Conservation (phyloP, 495 filamentous ascomycete genomes). For the Letharia lupina region DNA sequence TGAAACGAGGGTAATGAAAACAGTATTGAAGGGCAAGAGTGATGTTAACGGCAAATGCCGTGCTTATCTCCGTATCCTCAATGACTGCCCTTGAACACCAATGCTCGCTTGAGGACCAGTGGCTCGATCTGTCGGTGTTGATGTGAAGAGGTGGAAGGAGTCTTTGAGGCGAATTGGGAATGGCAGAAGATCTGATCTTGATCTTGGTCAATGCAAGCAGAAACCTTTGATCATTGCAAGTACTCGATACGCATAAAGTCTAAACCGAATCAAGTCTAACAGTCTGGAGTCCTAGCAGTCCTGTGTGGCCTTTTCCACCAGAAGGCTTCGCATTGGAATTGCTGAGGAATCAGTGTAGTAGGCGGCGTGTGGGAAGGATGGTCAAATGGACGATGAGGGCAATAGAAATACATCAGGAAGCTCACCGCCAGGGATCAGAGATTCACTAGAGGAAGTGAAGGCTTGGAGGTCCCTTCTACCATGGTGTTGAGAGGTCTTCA, state of each 20-base stretch:
- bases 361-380: background rate
- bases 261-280: background rate
- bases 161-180: background rate
- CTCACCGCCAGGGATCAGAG: background rate
- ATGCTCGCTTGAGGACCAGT: background rate
- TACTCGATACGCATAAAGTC: background rate
- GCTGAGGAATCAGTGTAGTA: background rate
- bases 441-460: background rate
- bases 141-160: background rate
- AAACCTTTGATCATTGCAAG: background rate
- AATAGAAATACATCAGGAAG: background rate
- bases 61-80: background rate
- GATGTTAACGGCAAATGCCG: background rate
- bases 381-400: background rate
- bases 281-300: background rate
- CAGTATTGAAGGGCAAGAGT: background rate
- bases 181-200: background rate
- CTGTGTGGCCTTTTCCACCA: background rate
- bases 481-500: background rate
- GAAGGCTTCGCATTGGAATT: background rate
- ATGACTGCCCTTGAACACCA: background rate
- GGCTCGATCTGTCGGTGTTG: background rate
- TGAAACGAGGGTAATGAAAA: background rate
- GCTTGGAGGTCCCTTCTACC: background rate
- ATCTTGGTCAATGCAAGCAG: background rate